These are phyloP conservation scores for Kurtzmaniella quercitrusa DNA, from an alignment of 1,139 yeast genomes.

Conservation along the genomic window DNA sequence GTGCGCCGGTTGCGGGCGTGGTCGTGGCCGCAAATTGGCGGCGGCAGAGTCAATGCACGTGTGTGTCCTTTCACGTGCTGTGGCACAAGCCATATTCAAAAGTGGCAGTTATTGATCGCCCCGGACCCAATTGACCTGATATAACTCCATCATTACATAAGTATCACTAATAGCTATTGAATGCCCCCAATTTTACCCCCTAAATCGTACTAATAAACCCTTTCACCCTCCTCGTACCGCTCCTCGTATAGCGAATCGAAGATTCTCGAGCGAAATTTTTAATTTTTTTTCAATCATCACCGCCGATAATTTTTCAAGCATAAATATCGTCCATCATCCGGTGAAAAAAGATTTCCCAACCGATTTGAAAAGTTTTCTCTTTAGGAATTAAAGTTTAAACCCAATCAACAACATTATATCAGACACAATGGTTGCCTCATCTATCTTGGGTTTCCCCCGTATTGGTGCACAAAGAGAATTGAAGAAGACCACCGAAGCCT, in stretches of 20 bases:
- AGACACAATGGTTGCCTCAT: slow-evolving; percentile 79
- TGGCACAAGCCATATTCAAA: background rate
- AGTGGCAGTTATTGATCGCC: background rate
- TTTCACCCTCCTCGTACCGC: background rate
- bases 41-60: slow-evolving; percentile 1
- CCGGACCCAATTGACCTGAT: too few species aligned
- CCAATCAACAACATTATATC: slow-evolving; percentile 1
- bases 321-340: background rate
- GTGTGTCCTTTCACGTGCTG: slow-evolving; percentile 1
- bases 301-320: background rate
- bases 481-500: slow-evolving; percentile 96
- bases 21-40: background rate
- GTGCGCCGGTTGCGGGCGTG: slow-evolving; percentile 1
- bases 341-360: background rate
- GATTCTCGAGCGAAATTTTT: background rate
- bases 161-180: background rate
- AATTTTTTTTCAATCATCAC: background rate
- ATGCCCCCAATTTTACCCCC: too few species aligned
- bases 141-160: too few species aligned
- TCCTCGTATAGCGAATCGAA: background rate
- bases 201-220: background rate
- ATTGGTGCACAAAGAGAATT: slow-evolving; percentile 98
- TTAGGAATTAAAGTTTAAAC: background rate
- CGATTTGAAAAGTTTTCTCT: background rate
- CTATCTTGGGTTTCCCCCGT: slow-evolving; percentile 99